Evolutionary conservation across 2,329 filamentous ascomycete species (phyloP).

Genomic region (Corniculantispora saksenae): DNA sequence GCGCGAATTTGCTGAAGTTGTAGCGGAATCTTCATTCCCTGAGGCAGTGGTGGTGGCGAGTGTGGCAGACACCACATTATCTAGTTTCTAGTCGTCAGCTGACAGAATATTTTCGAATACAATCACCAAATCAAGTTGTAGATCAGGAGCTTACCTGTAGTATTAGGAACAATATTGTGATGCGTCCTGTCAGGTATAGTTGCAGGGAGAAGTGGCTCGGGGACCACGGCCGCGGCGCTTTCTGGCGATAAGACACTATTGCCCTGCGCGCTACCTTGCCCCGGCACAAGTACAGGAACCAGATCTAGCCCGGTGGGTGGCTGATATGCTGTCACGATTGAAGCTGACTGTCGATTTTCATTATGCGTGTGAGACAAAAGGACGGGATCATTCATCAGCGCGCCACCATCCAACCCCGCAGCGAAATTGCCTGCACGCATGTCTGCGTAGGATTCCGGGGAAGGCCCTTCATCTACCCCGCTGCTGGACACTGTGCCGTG

Average conservation of each 20-base stretch:
- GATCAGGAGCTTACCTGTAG: not conserved
- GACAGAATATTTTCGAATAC: not conserved
- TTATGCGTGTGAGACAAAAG: not conserved
- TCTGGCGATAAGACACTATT: not conserved
- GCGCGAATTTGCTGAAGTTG: not conserved
- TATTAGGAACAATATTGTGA: not conserved
- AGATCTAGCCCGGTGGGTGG: no score
- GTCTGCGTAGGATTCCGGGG: not conserved
- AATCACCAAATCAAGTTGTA: not conserved
- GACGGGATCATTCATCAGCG: not conserved
- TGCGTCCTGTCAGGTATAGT: not conserved
- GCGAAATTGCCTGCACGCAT: no score
- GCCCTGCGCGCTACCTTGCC: not conserved
- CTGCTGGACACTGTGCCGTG: not conserved
- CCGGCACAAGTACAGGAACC: no score
- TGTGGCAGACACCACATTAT: not conserved
- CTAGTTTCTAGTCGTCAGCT: not conserved
- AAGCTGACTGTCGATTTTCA: not conserved
- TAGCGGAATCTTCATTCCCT: not conserved
- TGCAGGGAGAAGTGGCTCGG: not conserved
- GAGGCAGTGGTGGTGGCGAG: not conserved
- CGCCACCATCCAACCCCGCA: not conserved
- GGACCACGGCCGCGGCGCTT: not conserved
- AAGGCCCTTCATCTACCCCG: not conserved
- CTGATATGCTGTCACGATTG: not conserved